Conservation (phyloP, 768 basidiomycete species). For the Neoboletus brunneissimus region DNA sequence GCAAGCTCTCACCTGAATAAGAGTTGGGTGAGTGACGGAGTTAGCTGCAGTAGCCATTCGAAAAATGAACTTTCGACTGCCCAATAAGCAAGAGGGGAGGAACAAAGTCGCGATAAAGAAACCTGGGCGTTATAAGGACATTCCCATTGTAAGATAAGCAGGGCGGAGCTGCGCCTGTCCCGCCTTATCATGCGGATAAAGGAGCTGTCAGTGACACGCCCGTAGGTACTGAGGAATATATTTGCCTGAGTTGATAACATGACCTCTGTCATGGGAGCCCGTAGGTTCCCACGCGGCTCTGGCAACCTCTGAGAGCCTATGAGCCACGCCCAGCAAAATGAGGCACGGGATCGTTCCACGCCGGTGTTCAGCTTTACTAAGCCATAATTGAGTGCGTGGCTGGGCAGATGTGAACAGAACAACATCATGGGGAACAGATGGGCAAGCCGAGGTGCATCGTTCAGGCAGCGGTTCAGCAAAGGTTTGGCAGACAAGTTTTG, state of each 20-base stretch:
- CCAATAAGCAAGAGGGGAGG: background rate
- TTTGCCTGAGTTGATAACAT: slow-evolving; percentile 9
- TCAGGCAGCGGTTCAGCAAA: too few relatives aligned
- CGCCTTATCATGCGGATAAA: slow-evolving; percentile 9
- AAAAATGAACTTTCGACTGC: background rate
- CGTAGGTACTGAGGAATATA: background rate
- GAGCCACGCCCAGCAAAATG: background rate
- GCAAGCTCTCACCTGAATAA: slow-evolving; percentile 46
- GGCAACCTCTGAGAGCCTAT: background rate
- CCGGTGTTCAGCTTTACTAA: background rate
- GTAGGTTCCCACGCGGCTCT: slow-evolving; percentile 1
- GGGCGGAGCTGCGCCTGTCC: background rate
- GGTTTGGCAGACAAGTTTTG: background rate
- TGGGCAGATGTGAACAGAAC: background rate
- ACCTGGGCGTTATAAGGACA: slow-evolving; percentile 1
- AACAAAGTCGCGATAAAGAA: background rate
- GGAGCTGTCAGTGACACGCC: background rate
- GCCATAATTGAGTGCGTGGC: background rate
- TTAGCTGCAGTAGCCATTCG: slow-evolving; percentile 61
- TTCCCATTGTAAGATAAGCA: background rate
- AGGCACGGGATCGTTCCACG: background rate
- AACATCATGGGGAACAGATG: background rate
- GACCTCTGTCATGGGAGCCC: slow-evolving; percentile 5
- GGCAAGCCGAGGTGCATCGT: too few relatives aligned
- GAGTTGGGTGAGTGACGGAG: slow-evolving; percentile 55